These are phyloP conservation scores for Sclerotinia nivalis DNA, from an alignment of 2,329 filamentous ascomycete species.

Conservation along the genomic window DNA sequence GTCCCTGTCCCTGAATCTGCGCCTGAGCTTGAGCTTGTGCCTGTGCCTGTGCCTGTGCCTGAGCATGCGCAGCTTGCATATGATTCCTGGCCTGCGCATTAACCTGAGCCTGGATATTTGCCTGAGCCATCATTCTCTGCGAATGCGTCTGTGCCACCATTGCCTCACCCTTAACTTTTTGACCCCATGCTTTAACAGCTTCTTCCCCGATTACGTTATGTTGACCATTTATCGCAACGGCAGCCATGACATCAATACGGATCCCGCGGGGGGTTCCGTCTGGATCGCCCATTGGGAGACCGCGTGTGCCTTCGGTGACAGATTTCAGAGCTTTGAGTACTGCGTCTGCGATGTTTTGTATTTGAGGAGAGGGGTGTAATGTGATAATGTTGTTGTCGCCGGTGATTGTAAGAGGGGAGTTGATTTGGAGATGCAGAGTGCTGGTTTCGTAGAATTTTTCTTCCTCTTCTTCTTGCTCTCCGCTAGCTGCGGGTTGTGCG, in stretches of 20 bases:
- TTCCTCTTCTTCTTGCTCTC: conserved; percentile 74
- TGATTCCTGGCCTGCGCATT: neutral
- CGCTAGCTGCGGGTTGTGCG: conserved; percentile 84
- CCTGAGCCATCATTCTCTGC: neutral
- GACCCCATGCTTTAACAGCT: neutral
- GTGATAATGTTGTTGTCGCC: conserved; percentile 52
- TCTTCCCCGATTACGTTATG: conserved; percentile 48
- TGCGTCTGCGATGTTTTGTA: conserved; percentile 47
- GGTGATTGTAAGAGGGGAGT: conserved; percentile 49
- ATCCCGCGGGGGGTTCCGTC: conserved; percentile 48
- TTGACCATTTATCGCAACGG: conserved; percentile 48
- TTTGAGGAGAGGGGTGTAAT: conserved; percentile 45
- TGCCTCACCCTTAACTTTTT: neutral
- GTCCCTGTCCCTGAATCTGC: neutral
- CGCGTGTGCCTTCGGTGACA: conserved; percentile 45
- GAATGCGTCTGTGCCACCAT: neutral
- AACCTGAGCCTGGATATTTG: neutral
- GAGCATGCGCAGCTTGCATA: neutral
- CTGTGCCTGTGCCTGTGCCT: neutral
- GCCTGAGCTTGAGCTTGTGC: neutral
- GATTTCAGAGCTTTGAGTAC: conserved; percentile 50
- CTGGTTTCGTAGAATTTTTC: conserved; percentile 43
- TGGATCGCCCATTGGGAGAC: conserved; percentile 51
- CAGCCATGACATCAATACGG: conserved; percentile 49
- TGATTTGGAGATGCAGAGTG: conserved; percentile 46